Conservation (phyloP, 2,329 filamentous ascomycete genomes). For the Sarocladium oryzae region DNA sequence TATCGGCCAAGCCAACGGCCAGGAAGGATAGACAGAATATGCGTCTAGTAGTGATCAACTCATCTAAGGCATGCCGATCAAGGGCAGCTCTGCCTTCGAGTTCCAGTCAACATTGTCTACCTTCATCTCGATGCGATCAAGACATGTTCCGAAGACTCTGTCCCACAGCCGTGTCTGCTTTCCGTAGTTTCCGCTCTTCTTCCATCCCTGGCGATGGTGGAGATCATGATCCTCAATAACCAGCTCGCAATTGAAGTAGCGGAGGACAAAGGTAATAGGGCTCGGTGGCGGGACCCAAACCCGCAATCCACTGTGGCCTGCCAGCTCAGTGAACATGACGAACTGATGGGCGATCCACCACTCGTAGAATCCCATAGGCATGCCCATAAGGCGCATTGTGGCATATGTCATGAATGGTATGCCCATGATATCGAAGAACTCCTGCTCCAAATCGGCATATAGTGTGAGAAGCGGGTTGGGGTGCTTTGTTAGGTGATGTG, state of each 20-base stretch:
- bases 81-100: background rate
- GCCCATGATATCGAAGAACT: constrained; percentile 34
- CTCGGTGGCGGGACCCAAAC: constrained; percentile 27
- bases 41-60: no score
- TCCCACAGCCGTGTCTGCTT: constrained; percentile 33
- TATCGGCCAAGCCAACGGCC: no score
- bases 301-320: constrained; percentile 33
- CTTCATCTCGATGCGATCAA: constrained; percentile 28
- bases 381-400: constrained; percentile 25
- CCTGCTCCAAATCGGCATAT: constrained; percentile 36
- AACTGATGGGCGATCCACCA: constrained; percentile 40
- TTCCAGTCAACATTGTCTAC: constrained; percentile 23
- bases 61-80: background rate
- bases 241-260: constrained; percentile 26
- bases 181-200: constrained; percentile 29
- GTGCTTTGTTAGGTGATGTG: constrained; percentile 38
- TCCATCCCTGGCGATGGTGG: constrained; percentile 32
- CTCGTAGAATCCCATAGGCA: constrained; percentile 40
- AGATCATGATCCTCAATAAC: constrained; percentile 37
- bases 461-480: constrained; percentile 32
- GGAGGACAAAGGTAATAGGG: constrained; percentile 28
- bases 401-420: constrained; percentile 33
- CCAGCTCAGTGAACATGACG: constrained; percentile 32
- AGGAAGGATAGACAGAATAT: no score
- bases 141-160: constrained; percentile 26